Percentiles rank a stretch among this genome's conserved stretches.
These are phyloP conservation scores for Pyrus hybrid DNA, from an alignment of 331 rosid genomes.

Conservation along the genomic window DNA sequence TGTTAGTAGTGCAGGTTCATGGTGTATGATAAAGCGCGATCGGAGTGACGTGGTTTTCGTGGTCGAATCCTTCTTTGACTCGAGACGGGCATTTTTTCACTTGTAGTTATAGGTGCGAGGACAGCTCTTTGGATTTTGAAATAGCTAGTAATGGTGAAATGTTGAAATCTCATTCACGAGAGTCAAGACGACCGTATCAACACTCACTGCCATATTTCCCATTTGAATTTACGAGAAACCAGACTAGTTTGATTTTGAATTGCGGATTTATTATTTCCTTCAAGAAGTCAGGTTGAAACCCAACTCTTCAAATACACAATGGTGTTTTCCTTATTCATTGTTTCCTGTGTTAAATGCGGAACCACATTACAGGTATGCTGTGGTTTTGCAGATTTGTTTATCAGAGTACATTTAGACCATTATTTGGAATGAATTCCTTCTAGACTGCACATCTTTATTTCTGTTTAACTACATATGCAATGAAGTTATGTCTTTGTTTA, in stretches of 20 bases:
- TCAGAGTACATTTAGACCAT: not conserved
- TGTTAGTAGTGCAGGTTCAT: not conserved
- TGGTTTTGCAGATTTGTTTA: not conserved
- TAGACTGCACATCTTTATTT: not conserved
- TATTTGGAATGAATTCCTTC: not conserved
- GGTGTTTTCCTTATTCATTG: not conserved
- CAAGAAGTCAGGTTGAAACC: not conserved
- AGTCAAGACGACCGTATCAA: not conserved
- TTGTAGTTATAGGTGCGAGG: not conserved
- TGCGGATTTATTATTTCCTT: not conserved
- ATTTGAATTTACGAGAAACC: not conserved
- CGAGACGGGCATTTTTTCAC: not conserved
- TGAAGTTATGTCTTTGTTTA: too few relatives aligned
- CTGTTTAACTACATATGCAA: not conserved
- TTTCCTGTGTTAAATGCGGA: not conserved
- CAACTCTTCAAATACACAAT: not conserved
- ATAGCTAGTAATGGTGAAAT: not conserved
- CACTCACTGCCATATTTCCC: too few relatives aligned
- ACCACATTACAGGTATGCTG: not conserved
- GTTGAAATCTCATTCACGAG: not conserved
- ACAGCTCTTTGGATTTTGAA: not conserved
- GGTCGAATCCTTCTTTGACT: not conserved
- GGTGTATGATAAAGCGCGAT: not conserved
- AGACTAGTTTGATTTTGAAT: not conserved
- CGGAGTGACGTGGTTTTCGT: not conserved